phyloP scores from a whole-genome alignment of 768 basidiomycete genomes.

The Xerocomellus intermedius region DNA sequence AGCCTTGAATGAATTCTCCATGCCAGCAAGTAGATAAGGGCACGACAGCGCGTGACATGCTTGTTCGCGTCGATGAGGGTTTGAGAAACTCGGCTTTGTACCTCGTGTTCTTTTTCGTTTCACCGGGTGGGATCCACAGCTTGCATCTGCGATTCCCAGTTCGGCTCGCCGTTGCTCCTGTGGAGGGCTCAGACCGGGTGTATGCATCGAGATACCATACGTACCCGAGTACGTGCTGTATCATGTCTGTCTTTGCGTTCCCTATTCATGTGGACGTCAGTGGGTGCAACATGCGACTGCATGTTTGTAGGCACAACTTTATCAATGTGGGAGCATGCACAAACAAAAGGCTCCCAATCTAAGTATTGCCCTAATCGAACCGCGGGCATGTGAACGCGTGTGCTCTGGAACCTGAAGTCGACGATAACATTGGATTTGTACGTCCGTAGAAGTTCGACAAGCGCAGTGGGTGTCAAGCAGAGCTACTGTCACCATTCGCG shows the following conservation, averaged over 20 bases:
- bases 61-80: background rate
- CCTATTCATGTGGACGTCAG: background rate
- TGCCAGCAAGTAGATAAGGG: background rate
- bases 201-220: background rate
- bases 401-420: background rate
- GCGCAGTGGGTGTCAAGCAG: background rate
- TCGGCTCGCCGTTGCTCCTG: background rate
- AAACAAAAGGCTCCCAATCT: background rate
- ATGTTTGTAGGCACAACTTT: background rate
- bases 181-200: background rate
- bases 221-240: background rate
- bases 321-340: background rate
- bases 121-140: background rate
- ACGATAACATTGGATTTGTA: background rate
- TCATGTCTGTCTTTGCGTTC: background rate
- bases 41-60: background rate
- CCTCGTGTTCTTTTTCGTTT: background rate
- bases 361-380: background rate
- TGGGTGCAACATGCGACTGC: background rate
- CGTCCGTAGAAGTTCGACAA: conserved; percentile 1
- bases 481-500: background rate
- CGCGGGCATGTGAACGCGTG: background rate
- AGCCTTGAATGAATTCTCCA: background rate
- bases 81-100: background rate
- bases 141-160: background rate